Evolutionary conservation across 352 stramenopile genomes (phyloP), one percentile per base, ranked within the genome.

Genomic region (Pythium rishiriense): DNA sequence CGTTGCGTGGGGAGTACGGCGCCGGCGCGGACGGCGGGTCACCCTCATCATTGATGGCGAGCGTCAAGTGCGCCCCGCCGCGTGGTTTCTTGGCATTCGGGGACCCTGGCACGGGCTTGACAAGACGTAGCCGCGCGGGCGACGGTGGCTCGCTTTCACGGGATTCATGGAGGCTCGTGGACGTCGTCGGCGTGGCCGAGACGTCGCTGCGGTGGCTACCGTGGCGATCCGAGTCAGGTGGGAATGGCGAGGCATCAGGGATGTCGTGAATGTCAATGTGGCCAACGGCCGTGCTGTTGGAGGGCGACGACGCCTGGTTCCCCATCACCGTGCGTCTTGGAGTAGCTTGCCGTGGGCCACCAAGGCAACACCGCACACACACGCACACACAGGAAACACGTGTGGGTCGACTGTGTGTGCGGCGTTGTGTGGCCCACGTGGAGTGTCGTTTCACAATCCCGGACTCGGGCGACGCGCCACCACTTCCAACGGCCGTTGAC

Each of bases 1-100:
- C 83, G 39, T 79, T 52, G 17, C 79, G 71, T 9, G 80, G 66
- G 19, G 66, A 72, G 54, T 72, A 67, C 37, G 65, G 64, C 21
- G 42, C 9, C 19, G 48, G 39, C 29, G 21, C 12, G 37, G 24
- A 19, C 0, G 22, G n/a, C 37, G 26, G 1, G 31, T 15, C 24
- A 25, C 15, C 21, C 19, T 37, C 26, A 2, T 41, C 54, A 6
- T 70, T 49, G 26, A 70, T 51, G 6, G 59, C 49, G 19, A 70
- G 49, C 3, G 41, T 33, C 26, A 69, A 41, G 21, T 69, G 62
- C 15, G 22, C 51, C 12, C 42, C 56, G 19, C 45, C 56, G 15
- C 56, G 56, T n/a, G 10, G 39, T 17, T 46, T 48, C 21, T 31
- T 60, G 26, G 19, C 43, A 9, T 21, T 24, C 3, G 50, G 50